Conservation (phyloP, 2,329 filamentous ascomycete species). For the Neophaeococcomyces mojaviensis region DNA sequence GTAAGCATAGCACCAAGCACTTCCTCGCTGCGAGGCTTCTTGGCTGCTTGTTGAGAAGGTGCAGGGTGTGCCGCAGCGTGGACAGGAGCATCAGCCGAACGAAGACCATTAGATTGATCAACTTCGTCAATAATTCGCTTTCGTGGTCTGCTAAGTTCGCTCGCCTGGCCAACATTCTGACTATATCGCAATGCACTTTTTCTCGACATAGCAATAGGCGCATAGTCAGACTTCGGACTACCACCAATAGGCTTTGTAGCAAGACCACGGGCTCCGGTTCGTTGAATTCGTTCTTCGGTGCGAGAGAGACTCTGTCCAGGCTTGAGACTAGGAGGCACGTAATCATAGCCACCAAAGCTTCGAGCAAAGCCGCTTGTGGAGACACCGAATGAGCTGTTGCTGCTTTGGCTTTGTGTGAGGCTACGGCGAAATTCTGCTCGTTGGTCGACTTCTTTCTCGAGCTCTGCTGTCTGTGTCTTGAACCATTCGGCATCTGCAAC, state of each 20-base stretch:
- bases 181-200: slow-evolving; percentile 15
- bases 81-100: neutral
- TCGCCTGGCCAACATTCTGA: neutral
- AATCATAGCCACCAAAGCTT: slow-evolving; percentile 32
- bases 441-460: slow-evolving; percentile 15
- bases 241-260: slow-evolving; percentile 34
- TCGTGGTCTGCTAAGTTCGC: neutral
- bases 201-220: slow-evolving; percentile 21
- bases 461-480: slow-evolving; percentile 16
- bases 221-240: slow-evolving; percentile 14
- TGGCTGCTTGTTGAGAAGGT: neutral
- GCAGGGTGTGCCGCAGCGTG: neutral
- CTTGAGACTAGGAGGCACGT: slow-evolving; percentile 31
- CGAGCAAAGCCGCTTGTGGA: slow-evolving; percentile 18
- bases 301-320: slow-evolving; percentile 35
- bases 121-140: slow-evolving; percentile 9
- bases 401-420: neutral
- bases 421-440: slow-evolving; percentile 8
- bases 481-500: slow-evolving; percentile 25
- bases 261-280: slow-evolving; percentile 36
- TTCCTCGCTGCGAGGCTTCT: slow-evolving; percentile 7
- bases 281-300: slow-evolving; percentile 36
- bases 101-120: neutral
- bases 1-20: neutral
- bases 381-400: slow-evolving; percentile 2